Base-by-base conservation (phyloP, 768 basidiomycete genomes). In the Strobilomyces dryophilus region DNA sequence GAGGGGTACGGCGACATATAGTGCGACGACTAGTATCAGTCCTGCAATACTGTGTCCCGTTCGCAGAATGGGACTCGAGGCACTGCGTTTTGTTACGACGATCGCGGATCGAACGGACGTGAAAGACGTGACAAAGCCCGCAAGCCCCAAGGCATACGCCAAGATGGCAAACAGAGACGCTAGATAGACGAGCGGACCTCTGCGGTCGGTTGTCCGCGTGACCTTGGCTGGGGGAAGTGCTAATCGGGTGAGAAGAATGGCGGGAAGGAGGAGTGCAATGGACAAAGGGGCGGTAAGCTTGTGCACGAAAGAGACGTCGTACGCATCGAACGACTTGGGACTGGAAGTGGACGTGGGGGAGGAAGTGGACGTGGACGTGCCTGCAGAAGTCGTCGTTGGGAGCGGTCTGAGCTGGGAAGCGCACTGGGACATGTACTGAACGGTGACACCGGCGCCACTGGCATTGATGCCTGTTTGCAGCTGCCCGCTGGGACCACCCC, bases 41-140 rank as follows among this genome's bases (percentile, higher is more conserved):
- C 87, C 85, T 1, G 79, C 83, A 63, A 76, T 74, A 31, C 85
- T 81, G 62, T 92, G 90, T 8, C 67, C 63, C 2, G 89, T 90
- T 53, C 71, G 73, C 42, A 90, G 75, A 53, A 70, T 47, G 36
- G 47, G 49, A 39, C 65, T 59, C 29, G 72, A 64, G 14, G 56
- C 47, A 43, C 71, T 63, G 43, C 74, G 72, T 57, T 69, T 75
- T 40, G 64, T 50, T 8, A 70, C 17, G 39, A 56, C 53, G 29
- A 58, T 53, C n/a, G 60, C 56, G 37, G 69, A 58, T 21, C 57
- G 68, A 49, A 80, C 76, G 39, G 82, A 77, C 2, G 82, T 83
- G 67, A 91, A 88, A 8, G 87, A 76, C 3, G 78, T 73, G 17
- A 73, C 79, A 43, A 90, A 66, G 10, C 86, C 87, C 26, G 72